Conservation (phyloP, 2,329 filamentous ascomycete genomes). For the Fusarium nygamai region DNA sequence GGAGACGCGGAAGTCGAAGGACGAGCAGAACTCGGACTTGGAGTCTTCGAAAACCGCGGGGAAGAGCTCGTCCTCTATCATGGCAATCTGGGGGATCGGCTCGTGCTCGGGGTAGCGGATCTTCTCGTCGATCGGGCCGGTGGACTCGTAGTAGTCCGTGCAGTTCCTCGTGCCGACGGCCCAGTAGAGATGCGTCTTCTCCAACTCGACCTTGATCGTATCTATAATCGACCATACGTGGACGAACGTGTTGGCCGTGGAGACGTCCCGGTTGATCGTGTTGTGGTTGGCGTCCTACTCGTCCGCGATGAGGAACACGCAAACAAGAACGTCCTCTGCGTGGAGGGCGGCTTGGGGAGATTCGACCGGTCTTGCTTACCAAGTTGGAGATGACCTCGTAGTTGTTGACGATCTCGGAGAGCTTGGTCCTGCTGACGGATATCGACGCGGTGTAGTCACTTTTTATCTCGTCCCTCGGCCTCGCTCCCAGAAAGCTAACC, state of each 20-base stretch:
- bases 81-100: neutral
- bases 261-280: neutral
- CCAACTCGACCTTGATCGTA: neutral
- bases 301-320: neutral
- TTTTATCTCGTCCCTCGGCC: too few relatives aligned
- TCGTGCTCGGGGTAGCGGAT: neutral
- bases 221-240: neutral
- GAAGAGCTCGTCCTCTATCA: neutral
- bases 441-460: too few relatives aligned
- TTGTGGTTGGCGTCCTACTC: neutral
- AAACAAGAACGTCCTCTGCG: neutral
- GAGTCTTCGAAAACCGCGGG: neutral
- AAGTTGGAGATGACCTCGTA: too few relatives aligned
- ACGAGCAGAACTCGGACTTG: neutral
- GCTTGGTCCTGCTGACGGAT: too few relatives aligned
- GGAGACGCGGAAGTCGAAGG: neutral
- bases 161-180: neutral
- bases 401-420: too few relatives aligned
- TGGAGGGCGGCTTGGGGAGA: neutral
- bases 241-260: neutral
- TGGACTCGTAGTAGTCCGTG: neutral
- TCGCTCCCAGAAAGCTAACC: too few relatives aligned
- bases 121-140: neutral
- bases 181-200: neutral
- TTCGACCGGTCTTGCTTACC: neutral